Evolutionary conservation across 2,329 filamentous ascomycete genomes (phyloP).

Genomic region (Diaporthe aspalathi): DNA sequence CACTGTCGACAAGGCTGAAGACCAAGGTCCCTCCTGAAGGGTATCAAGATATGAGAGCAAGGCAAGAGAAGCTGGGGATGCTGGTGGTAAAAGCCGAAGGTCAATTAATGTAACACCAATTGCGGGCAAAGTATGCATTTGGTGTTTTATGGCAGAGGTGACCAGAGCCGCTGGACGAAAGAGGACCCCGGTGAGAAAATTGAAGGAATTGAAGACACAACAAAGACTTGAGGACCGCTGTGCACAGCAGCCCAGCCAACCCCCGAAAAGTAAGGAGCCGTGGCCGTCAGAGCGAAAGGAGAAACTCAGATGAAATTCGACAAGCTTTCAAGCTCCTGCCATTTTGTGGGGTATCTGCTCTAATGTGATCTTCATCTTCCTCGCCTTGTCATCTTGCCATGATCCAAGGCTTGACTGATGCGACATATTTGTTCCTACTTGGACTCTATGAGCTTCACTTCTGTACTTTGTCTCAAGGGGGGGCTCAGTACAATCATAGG

Average conservation of each 20-base stretch:
- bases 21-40: too few relatives aligned
- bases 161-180: neutral
- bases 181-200: neutral
- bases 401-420: neutral
- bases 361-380: slow-evolving; percentile 21
- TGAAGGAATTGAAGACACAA: neutral
- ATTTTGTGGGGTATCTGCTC: slow-evolving; percentile 35
- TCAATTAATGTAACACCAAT: too few relatives aligned
- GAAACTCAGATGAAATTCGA: neutral
- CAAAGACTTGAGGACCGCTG: too few relatives aligned
- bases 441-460: neutral
- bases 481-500: neutral
- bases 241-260: neutral
- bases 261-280: neutral
- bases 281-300: neutral
- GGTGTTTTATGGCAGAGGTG: neutral
- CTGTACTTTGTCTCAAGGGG: neutral
- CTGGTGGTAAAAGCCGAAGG: neutral
- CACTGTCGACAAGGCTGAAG: too few relatives aligned
- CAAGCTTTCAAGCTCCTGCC: slow-evolving; percentile 10
- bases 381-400: neutral
- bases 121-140: neutral
- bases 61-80: neutral
- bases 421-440: neutral
- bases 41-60: neutral